These are phyloP conservation scores for Cercophora newfieldiana DNA, from an alignment of 495 filamentous ascomycete species.

Conservation along the genomic window DNA sequence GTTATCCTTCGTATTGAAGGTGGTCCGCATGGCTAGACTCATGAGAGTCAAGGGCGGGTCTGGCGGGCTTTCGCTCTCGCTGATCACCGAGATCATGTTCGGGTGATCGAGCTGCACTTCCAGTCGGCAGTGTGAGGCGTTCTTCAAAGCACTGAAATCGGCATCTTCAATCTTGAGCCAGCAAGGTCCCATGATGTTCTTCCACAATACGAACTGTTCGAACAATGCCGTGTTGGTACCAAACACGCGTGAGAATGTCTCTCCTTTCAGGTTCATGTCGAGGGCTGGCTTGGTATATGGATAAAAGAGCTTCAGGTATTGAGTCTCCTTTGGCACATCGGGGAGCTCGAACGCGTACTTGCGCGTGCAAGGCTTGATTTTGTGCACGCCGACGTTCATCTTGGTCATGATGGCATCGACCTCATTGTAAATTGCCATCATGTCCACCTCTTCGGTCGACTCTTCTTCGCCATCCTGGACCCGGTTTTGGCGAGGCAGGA, in stretches of 20 bases:
- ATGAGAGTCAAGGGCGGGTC: slow-evolving; percentile 88
- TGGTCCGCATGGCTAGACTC: slow-evolving; percentile 86
- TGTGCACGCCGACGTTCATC: slow-evolving; percentile 80
- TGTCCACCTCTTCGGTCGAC: slow-evolving; percentile 80
- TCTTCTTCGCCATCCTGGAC: slow-evolving; percentile 59
- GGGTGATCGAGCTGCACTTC: slow-evolving; percentile 82
- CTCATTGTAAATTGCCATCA: slow-evolving; percentile 88
- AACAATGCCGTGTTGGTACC: slow-evolving; percentile 92
- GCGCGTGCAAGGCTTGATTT: slow-evolving; percentile 83
- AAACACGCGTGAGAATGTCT: slow-evolving; percentile 94
- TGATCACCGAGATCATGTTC: slow-evolving; percentile 64
- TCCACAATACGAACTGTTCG: slow-evolving; percentile 97
- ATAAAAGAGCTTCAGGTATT: slow-evolving; percentile 93
- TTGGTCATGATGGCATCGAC: slow-evolving; percentile 82
- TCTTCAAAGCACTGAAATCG: slow-evolving; percentile 80
- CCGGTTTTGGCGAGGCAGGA: slow-evolving; percentile 75
- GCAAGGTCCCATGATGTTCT: slow-evolving; percentile 97
- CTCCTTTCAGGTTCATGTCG: slow-evolving; percentile 63
- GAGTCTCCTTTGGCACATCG: slow-evolving; percentile 79
- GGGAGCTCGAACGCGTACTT: slow-evolving; percentile 96
- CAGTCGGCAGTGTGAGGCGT: slow-evolving; percentile 95
- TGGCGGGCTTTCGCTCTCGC: slow-evolving; percentile 75
- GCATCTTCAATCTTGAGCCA: slow-evolving; percentile 88
- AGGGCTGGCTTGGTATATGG: slow-evolving; percentile 75
- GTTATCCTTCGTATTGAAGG: slow-evolving; percentile 88